A percentile compares a stretch with the other conserved stretches of the same genome.
phyloP scores from a whole-genome alignment of 2,329 filamentous ascomycete genomes.

The Pseudohalonectria lignicola region DNA sequence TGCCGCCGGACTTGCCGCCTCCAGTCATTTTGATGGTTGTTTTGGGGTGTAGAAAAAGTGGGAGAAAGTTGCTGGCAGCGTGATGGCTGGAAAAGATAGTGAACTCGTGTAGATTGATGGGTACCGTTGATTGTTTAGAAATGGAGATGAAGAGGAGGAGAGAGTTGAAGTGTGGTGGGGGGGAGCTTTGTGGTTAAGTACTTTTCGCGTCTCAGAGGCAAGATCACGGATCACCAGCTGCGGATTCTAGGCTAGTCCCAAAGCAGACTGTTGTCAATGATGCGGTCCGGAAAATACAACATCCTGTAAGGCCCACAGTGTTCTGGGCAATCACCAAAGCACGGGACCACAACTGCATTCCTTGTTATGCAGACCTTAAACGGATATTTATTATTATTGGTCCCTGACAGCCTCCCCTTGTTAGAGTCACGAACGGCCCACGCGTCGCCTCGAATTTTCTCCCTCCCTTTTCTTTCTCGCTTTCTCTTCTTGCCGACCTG shows the following conservation, averaged over 20 bases:
- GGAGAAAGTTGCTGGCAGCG: constrained; percentile 9
- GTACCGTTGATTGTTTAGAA: constrained; percentile 13
- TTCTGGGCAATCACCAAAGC: too few species aligned
- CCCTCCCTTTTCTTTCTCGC: too few species aligned
- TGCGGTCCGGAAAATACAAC: too few species aligned
- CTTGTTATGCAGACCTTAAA: too few species aligned
- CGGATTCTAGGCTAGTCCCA: constrained; percentile 16
- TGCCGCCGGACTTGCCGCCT: constrained; percentile 99
- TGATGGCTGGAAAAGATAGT: too few species aligned
- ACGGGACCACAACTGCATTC: too few species aligned
- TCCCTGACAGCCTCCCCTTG: too few species aligned
- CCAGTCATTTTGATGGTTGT: constrained; percentile 88
- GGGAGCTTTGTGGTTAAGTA: constrained; percentile 41
- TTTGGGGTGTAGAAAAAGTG: constrained; percentile 18
- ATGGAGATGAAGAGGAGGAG: constrained; percentile 18
- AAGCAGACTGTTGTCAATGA: constrained; percentile 12
- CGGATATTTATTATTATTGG: too few species aligned
- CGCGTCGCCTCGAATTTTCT: too few species aligned
- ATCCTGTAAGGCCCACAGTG: too few species aligned
- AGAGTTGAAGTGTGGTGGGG: constrained; percentile 24
- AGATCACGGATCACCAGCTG: constrained; percentile 38
- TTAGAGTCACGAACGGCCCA: too few species aligned
- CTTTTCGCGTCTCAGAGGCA: constrained; percentile 33
- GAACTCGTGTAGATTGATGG: constrained; percentile 15
- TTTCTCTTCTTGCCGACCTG: too few species aligned